Conservation (phyloP, 768 basidiomycete genomes). For the Mycena albidolilacea region DNA sequence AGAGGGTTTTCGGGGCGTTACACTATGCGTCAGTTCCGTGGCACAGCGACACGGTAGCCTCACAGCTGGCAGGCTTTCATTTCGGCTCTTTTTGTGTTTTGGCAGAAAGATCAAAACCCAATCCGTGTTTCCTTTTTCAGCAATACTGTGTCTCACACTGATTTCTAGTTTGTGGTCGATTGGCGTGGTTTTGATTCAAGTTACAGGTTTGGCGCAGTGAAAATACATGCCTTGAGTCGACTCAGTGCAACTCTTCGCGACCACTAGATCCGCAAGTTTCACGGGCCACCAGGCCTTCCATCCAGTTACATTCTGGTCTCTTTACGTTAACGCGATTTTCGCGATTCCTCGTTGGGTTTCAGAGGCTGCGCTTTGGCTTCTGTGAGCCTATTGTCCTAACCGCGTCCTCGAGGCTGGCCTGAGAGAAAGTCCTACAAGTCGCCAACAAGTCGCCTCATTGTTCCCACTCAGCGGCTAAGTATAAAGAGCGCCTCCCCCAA, state of each 20-base stretch:
- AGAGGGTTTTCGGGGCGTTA: background rate
- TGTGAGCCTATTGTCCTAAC: slow-evolving; percentile 35
- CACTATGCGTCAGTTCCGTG: background rate
- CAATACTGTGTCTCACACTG: slow-evolving; percentile 6
- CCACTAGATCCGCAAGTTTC: background rate
- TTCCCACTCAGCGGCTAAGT: slow-evolving; percentile 24
- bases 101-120: slow-evolving; percentile 19
- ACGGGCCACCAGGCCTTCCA: background rate
- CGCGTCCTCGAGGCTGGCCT: slow-evolving; percentile 41
- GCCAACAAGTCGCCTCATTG: slow-evolving; percentile 38
- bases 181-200: slow-evolving; percentile 9
- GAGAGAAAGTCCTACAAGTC: slow-evolving; percentile 33
- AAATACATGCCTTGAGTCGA: background rate
- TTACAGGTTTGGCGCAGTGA: background rate
- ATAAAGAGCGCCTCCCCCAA: slow-evolving; percentile 25
- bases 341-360: slow-evolving; percentile 12
- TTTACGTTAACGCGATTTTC: background rate
- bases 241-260: background rate
- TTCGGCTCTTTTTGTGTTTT: slow-evolving; percentile 22
- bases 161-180: slow-evolving; percentile 1
- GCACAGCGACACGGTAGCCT: slow-evolving; percentile 16
- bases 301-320: background rate
- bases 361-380: slow-evolving; percentile 35
- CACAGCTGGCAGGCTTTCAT: slow-evolving; percentile 17
- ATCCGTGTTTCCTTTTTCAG: slow-evolving; percentile 18